Base-by-base conservation (phyloP, 2,329 filamentous ascomycete species). In the Elsinoe batatas region DNA sequence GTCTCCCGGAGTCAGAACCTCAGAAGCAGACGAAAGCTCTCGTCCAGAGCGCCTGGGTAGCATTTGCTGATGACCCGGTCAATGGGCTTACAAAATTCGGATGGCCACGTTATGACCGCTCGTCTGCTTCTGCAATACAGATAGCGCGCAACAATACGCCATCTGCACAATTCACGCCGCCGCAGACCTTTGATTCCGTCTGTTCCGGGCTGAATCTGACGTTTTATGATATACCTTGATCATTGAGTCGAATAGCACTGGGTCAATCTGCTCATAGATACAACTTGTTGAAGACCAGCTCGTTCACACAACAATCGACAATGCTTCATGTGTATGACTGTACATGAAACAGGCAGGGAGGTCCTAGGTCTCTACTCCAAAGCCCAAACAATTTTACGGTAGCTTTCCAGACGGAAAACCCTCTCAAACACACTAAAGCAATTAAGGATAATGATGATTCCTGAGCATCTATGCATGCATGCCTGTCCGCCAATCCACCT, bases 31-130 rank as follows among this genome's bases (percentile, higher is more conserved):
- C 59, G 32, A 56, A 40, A 8, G 59, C 62, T 54, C 63, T 65
- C 30, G 60, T 66, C 56, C 59, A 60, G 53, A 58, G 61, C 20
- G 67, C 67, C 11, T 70, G 64, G 64, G 64, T 61, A 6, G 57
- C 64, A 4, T 71, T 71, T 63, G 68, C 66, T 4, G 61, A 59
- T 33, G 62, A 70, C 59, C 67, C 69, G 12, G 42, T 36, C 26
- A 56, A 61, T 38, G 68, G 68, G 0, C 56, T 71, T 26, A 56
- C 57, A 17, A 51, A 46, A 10, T 54, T 71, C 26, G 70, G 69
- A 0, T 75, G 71, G 71, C 71, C 71, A 3, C 36, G 15, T 50
- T 75, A 67, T 47, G 53, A 67, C 43, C 57, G 58, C 1, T 30
- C 22, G 4, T 44, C 38, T 3, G 15, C 37, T 5, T 40, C 43